Percentiles rank a stretch among this genome's conserved stretches.
Conservation (phyloP, 2,329 filamentous ascomycete genomes). For the Alternaria sp. region DNA sequence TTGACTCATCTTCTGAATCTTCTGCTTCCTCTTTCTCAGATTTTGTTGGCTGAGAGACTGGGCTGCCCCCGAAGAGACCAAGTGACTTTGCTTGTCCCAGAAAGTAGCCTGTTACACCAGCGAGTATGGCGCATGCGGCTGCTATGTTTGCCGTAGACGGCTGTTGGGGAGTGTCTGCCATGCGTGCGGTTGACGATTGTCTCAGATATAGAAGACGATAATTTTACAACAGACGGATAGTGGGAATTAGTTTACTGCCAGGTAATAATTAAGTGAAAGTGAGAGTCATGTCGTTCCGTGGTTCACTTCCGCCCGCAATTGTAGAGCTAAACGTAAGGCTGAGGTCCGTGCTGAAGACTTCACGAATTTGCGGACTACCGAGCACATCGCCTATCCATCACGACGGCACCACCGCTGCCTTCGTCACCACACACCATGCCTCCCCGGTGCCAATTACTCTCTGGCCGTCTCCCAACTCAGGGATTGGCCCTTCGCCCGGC, state of each 20-base stretch:
- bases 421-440: conserved; percentile 32
- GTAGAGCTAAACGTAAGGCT: conserved; percentile 6
- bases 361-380: conserved; percentile 38
- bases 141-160: conserved; percentile 68
- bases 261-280: background rate
- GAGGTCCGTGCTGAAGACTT: conserved; percentile 10
- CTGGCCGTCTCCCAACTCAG: conserved; percentile 27
- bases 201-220: background rate
- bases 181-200: background rate
- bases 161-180: conserved; percentile 52
- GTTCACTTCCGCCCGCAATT: conserved; percentile 3
- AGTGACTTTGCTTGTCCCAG: conserved; percentile 71
- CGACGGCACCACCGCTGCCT: conserved; percentile 23
- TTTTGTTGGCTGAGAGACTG: conserved; percentile 38
- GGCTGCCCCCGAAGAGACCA: conserved; percentile 72
- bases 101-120: conserved; percentile 80
- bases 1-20: conserved; percentile 42
- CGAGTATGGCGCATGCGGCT: conserved; percentile 76
- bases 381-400: conserved; percentile 22
- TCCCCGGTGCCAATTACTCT: conserved; percentile 41
- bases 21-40: conserved; percentile 24
- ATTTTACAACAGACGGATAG: background rate
- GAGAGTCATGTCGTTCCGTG: background rate
- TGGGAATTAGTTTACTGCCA: background rate
- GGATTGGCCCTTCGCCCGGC: conserved; percentile 20